Evolutionary conservation across 352 stramenopile species (phyloP).

Genomic region (Phytophthora pisi): DNA sequence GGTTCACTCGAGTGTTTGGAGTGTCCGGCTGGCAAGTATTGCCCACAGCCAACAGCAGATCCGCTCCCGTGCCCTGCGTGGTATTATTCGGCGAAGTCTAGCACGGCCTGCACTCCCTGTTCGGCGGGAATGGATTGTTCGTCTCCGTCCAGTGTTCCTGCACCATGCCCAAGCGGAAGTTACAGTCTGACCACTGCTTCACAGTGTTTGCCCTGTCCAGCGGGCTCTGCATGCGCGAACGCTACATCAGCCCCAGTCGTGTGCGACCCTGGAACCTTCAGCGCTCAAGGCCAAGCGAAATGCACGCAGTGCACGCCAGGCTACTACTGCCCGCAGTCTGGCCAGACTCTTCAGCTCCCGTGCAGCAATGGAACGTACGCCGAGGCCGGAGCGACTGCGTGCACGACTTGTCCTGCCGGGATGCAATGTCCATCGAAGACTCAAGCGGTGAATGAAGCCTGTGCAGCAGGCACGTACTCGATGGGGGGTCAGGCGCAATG

Average conservation of each 20-base stretch:
- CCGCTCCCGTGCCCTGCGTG: slow-evolving; percentile 43
- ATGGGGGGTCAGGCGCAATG: slow-evolving; percentile 56
- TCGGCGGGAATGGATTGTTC: slow-evolving; percentile 59
- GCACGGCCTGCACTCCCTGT: slow-evolving; percentile 51
- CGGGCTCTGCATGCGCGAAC: slow-evolving; percentile 43
- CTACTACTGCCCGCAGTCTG: slow-evolving; percentile 58
- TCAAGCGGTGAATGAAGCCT: slow-evolving; percentile 49
- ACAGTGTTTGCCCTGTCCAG: slow-evolving; percentile 46
- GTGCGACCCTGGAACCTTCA: slow-evolving; percentile 62
- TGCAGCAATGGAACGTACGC: slow-evolving; percentile 61
- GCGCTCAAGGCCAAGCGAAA: slow-evolving; percentile 42
- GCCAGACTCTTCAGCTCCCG: slow-evolving; percentile 46
- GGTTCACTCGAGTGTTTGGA: slow-evolving; percentile 45
- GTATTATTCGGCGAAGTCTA: slow-evolving; percentile 49
- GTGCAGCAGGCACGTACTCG: slow-evolving; percentile 66
- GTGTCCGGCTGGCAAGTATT: slow-evolving; percentile 52
- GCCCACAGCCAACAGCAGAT: slow-evolving; percentile 47
- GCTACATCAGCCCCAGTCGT: slow-evolving; percentile 36
- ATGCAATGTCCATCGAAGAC: slow-evolving; percentile 61
- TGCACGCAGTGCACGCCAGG: slow-evolving; percentile 68
- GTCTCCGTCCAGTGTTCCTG: slow-evolving; percentile 35
- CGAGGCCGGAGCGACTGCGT: slow-evolving; percentile 46
- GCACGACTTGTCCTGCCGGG: slow-evolving; percentile 56
- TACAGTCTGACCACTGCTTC: slow-evolving; percentile 51
- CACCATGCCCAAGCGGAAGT: slow-evolving; percentile 43